A percentile compares a stretch with the other conserved stretches of the same genome.
Evolutionary conservation across 108 stramenopile species (phyloP).

Genomic region (Ochromonas danica): DNA sequence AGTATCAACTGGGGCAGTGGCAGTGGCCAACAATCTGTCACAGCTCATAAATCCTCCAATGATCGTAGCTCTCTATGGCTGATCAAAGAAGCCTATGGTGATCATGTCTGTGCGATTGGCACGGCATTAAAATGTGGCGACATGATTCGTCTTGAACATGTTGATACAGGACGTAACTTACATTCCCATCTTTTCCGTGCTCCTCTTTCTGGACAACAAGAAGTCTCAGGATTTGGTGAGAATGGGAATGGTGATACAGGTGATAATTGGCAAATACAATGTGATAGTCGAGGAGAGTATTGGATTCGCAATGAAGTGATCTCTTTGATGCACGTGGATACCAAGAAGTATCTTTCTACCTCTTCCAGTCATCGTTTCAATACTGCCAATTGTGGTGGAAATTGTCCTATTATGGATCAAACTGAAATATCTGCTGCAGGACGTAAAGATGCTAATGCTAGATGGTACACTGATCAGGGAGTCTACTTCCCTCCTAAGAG

Average conservation of each 20-base stretch:
- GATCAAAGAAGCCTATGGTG: conserved; percentile 37
- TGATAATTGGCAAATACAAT: conserved; percentile 49
- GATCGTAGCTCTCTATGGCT: conserved; percentile 54
- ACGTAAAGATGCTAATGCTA: background rate
- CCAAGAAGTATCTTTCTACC: conserved; percentile 47
- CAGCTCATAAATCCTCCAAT: conserved; percentile 44
- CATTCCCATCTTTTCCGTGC: conserved; percentile 49
- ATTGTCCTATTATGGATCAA: conserved; percentile 56
- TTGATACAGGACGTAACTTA: conserved; percentile 49
- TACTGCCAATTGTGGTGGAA: conserved; percentile 44
- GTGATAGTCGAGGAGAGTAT: conserved; percentile 36
- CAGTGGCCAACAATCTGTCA: conserved; percentile 57
- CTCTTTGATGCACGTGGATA: conserved; percentile 34
- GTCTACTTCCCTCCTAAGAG: background rate
- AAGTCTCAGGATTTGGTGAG: conserved; percentile 55
- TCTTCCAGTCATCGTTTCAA: conserved; percentile 26
- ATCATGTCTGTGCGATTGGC: conserved; percentile 42
- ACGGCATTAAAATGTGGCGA: conserved; percentile 46
- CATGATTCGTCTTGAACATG: conserved; percentile 48
- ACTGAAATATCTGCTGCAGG: conserved; percentile 39
- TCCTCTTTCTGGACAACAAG: conserved; percentile 31
- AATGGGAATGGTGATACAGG: conserved; percentile 53
- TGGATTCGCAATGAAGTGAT: conserved; percentile 23
- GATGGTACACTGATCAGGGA: conserved; percentile 16
- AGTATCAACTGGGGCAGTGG: conserved; percentile 53